Percentiles rank a stretch among this genome's conserved stretches.
Evolutionary conservation across 2,329 filamentous ascomycete genomes (phyloP).

Genomic region (Xylariaceae sp.): DNA sequence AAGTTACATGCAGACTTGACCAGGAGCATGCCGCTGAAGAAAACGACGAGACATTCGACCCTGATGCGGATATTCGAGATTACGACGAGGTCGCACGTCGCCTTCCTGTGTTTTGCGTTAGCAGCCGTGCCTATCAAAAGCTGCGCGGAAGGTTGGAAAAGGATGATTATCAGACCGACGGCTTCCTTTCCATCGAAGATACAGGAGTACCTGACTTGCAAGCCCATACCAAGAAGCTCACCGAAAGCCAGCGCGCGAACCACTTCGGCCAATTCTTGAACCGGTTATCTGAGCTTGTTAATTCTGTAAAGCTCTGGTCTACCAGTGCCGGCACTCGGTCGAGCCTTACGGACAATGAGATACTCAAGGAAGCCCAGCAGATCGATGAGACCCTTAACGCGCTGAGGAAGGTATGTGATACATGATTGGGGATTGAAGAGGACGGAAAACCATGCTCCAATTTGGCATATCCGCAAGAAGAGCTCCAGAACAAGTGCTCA

Average conservation of each 20-base stretch:
- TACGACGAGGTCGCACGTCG: conserved; percentile 51
- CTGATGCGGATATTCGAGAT: conserved; percentile 48
- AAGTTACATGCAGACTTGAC: conserved; percentile 46
- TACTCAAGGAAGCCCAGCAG: conserved; percentile 15
- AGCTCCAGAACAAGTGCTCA: background rate
- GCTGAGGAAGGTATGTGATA: conserved; percentile 21
- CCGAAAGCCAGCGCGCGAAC: conserved; percentile 36
- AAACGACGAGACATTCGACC: conserved; percentile 50
- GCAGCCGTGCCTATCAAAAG: conserved; percentile 57
- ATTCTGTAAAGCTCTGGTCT: conserved; percentile 39
- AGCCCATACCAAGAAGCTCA: conserved; percentile 53
- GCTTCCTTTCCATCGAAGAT: conserved; percentile 47
- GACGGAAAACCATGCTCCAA: too few species aligned
- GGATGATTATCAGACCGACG: conserved; percentile 42
- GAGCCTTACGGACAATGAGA: conserved; percentile 15
- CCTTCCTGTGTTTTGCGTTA: conserved; percentile 61
- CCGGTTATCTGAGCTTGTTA: conserved; percentile 44
- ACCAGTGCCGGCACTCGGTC: conserved; percentile 9
- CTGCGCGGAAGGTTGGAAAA: conserved; percentile 49
- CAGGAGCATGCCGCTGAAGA: conserved; percentile 46
- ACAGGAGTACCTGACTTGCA: conserved; percentile 57
- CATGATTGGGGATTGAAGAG: background rate
- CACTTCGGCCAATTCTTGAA: conserved; percentile 46
- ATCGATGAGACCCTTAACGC: conserved; percentile 18
- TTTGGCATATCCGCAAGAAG: too few species aligned